Evolutionary conservation across 2,329 filamentous ascomycete genomes (phyloP).

Genomic region (Coleophoma crateriformis): DNA sequence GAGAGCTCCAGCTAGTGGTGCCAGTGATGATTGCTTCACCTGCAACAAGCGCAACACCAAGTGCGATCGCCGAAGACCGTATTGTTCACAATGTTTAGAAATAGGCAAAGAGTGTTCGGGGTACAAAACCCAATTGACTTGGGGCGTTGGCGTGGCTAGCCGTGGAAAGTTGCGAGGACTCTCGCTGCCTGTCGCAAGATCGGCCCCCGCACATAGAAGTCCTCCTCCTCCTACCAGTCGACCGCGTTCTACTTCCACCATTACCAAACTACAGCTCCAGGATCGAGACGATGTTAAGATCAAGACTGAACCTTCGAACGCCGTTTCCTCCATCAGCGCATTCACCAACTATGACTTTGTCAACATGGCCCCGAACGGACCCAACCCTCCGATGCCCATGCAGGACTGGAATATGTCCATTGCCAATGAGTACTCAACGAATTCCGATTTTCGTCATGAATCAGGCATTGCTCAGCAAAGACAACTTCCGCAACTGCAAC

Average conservation of each 20-base stretch:
- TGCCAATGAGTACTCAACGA: constrained; percentile 17
- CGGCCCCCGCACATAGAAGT: constrained; percentile 37
- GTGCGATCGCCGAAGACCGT: constrained; percentile 88
- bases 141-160: constrained; percentile 93
- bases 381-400: constrained; percentile 18
- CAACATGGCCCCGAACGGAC: constrained; percentile 28
- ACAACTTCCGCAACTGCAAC: constrained; percentile 45
- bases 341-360: constrained; percentile 33
- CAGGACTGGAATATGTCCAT: constrained; percentile 25
- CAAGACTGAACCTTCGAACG: constrained; percentile 20
- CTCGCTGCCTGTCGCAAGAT: constrained; percentile 65
- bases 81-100: constrained; percentile 92
- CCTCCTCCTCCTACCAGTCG: constrained; percentile 15
- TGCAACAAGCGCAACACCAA: constrained; percentile 79
- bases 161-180: constrained; percentile 89
- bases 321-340: constrained; percentile 14
- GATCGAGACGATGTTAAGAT: constrained; percentile 23
- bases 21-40: constrained; percentile 90
- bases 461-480: constrained; percentile 16
- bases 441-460: constrained; percentile 20
- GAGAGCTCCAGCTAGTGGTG: constrained; percentile 82
- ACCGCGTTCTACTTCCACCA: constrained; percentile 20
- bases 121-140: constrained; percentile 94
- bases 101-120: constrained; percentile 89
- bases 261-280: constrained; percentile 10